Base-by-base conservation (phyloP, 306 rosid genomes). In the Geum urbanum region DNA sequence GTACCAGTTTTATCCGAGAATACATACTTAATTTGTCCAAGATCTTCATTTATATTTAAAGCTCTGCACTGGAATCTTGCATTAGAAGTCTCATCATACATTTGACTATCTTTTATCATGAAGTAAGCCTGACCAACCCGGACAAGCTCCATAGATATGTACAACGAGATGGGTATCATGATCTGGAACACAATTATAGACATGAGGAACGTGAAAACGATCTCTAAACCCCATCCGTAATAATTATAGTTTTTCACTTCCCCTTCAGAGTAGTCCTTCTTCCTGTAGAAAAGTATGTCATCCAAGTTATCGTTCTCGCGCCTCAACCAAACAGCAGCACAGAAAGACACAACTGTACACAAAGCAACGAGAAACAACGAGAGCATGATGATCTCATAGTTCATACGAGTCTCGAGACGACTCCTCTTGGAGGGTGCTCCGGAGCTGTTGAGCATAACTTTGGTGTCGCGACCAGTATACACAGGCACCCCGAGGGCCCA, bases 371-470 rank as follows among this genome's bases (percentile, higher is more conserved):
- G 99, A 81, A 88, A 91, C 40, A 80, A 8, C 8, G 99, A 94
- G 65, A 94, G 97, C 27, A 81, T 52, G 58, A 91, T 87, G 85
- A 94, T 88, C 87, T 94, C 96, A 0, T n/a, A 22, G 82, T 94
- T 94, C 99, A 91, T 94, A 8, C 79, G 92, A 56, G 89, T 91
- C 88, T 94, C 97, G 0, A 94, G 96, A 66, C 86, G 87, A 65
- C 99, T 94, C 78, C 97, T 84, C 82, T 94, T 94, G 15, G 99
- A 94, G 32, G 97, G 97, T 80, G 99, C 96, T 61, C 99, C 99
- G 0, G 99, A 83, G 79, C 68, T 91, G 74, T 94, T 94, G 50
- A 91, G 95, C 99, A 94, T 91, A 66, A 78, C 97, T 80, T 94
- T 94, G 20, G 99, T 94, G 81, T 94, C 97, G n/a, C 78, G 47